Conservation (phyloP, 148 eudicot species). For the Arbutus unedo region DNA sequence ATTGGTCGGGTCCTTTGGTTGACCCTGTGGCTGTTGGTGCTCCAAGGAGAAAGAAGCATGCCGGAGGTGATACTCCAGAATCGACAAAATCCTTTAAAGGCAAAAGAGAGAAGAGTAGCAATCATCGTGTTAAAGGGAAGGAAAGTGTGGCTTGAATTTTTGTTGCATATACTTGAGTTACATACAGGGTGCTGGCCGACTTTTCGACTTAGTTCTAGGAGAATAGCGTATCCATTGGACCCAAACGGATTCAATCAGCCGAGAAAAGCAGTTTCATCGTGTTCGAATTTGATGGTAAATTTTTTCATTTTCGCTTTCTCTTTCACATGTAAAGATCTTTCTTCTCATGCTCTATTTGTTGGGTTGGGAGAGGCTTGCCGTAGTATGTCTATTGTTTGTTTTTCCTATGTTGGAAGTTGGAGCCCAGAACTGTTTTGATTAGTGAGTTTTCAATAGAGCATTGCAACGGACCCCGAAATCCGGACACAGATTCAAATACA, state of each 20-base stretch:
- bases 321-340: background rate
- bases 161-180: constrained; percentile 5
- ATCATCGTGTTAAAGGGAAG: constrained; percentile 32
- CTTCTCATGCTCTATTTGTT: background rate
- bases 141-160: background rate
- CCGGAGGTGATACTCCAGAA: constrained; percentile 26
- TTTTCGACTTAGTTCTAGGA: background rate
- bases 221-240: background rate
- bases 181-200: background rate
- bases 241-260: background rate
- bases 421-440: background rate
- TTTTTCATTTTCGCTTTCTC: background rate
- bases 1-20: constrained; percentile 93
- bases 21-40: constrained; percentile 62
- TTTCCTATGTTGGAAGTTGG: background rate
- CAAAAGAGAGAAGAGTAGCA: constrained; percentile 29
- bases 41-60: constrained; percentile 53
- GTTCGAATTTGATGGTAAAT: background rate
- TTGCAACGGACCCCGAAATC: too few species aligned
- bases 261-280: background rate
- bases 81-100: constrained; percentile 21
- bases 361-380: constrained; percentile 9
- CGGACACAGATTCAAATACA: too few species aligned
- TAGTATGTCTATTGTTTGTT: background rate
- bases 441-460: background rate